These are phyloP conservation scores for Lentinula lateritia DNA, from an alignment of 768 basidiomycete genomes.

Conservation along the genomic window DNA sequence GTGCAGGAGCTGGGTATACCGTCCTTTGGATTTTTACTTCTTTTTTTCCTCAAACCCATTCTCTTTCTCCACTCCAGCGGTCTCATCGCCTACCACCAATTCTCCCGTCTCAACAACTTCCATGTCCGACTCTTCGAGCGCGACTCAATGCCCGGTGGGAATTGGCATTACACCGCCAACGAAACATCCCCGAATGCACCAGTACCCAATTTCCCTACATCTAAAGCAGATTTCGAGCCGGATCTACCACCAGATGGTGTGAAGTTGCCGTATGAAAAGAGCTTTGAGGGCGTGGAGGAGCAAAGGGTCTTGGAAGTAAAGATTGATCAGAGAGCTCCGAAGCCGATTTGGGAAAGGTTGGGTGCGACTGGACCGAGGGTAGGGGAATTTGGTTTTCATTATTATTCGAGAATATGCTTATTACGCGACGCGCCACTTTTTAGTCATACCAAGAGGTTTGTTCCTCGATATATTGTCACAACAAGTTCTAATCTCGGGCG, in stretches of 20 bases:
- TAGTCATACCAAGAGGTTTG: constrained; percentile 10
- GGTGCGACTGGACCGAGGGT: constrained; percentile 30
- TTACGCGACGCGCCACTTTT: not conserved
- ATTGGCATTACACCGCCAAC: constrained; percentile 36
- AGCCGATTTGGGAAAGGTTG: constrained; percentile 29
- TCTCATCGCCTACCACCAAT: constrained; percentile 28
- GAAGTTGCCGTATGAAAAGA: constrained; percentile 22
- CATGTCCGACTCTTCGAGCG: constrained; percentile 31
- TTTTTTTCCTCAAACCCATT: not conserved
- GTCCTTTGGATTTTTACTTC: not conserved
- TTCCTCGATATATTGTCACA: not conserved
- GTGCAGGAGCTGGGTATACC: constrained; percentile 34
- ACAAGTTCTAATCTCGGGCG: not conserved
- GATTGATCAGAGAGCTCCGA: constrained; percentile 29
- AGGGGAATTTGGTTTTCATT: constrained; percentile 1
- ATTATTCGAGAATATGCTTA: not conserved
- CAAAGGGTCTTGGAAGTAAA: constrained; percentile 10
- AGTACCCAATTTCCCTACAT: constrained; percentile 27
- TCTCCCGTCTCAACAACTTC: constrained; percentile 20
- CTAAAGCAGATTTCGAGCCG: constrained; percentile 29
- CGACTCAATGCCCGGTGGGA: constrained; percentile 31
- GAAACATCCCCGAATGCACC: constrained; percentile 27
- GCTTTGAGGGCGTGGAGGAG: constrained; percentile 15
- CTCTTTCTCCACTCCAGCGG: constrained; percentile 18
- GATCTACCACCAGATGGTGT: constrained; percentile 27